Percentiles rank a stretch among this genome's conserved stretches.
phyloP scores from a whole-genome alignment of 139 green algal species.

The Pleodorina starrii region DNA sequence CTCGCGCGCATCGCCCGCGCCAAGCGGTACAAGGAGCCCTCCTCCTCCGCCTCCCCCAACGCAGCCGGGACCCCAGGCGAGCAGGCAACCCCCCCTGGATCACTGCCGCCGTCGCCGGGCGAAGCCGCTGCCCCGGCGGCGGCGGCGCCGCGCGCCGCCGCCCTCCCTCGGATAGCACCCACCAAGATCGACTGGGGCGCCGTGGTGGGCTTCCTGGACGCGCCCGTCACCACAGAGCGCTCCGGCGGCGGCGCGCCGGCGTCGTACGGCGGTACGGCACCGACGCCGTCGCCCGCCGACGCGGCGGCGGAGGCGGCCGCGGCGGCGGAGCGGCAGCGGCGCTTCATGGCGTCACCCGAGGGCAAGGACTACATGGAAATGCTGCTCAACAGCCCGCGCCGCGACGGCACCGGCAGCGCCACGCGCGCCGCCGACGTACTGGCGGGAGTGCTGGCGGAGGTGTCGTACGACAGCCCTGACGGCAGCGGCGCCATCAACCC shows the following conservation, averaged over 20 bases:
- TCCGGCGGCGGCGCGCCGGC: not conserved
- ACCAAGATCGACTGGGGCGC: slow-evolving; percentile 20
- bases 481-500: slow-evolving; percentile 25
- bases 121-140: not conserved
- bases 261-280: slow-evolving; percentile 13
- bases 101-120: not conserved
- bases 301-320: slow-evolving; percentile 11
- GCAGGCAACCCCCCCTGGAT: not conserved
- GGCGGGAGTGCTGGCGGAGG: slow-evolving; percentile 14
- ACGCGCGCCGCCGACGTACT: slow-evolving; percentile 61
- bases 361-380: slow-evolving; percentile 33
- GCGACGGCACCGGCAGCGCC: slow-evolving; percentile 50
- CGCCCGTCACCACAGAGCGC: not conserved
- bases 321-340: not conserved
- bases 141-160: not conserved
- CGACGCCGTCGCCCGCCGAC: not conserved
- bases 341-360: not conserved
- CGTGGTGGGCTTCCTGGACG: slow-evolving; percentile 40
- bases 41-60: not conserved
- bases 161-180: not conserved
- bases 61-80: not conserved
- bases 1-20: slow-evolving; percentile 37
- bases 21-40: slow-evolving; percentile 39
- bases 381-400: slow-evolving; percentile 14
- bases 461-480: not conserved